Base-by-base conservation (phyloP, 2,329 filamentous ascomycete genomes). In the Ascochyta viciae-villosae region DNA sequence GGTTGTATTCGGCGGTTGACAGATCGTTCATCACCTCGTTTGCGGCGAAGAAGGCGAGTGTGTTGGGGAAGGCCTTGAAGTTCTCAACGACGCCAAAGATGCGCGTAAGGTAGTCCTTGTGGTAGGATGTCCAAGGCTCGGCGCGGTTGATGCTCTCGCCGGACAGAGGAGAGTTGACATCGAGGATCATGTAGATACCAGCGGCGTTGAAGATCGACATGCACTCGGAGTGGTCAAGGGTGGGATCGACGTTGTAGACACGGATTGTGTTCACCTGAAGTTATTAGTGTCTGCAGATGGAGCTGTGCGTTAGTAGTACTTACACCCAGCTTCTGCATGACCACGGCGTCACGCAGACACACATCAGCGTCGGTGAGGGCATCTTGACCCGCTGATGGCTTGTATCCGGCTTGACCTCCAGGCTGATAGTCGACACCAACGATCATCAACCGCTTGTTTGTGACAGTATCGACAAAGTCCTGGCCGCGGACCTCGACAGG, bases 1-100 rank as follows among this genome's bases (percentile, higher is more conserved):
- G 86, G 47, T 83, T 84, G 46, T 76, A 68, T 60, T 82, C 70
- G 27, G 78, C 77, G 43, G 81, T 85, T 10, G 58, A 52, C 33
- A 85, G 70, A 67, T 88, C 82, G 65, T 88, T 87, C 77, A 89
- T 88, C 45, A 89, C 83, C 73, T 89, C 87, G 68, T 90, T 89
- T 33, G 85, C 87, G 26, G 84, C 80, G 71, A 90, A 88, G 79
- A 89, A 89, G 35, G 82, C 87, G 24, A 89, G 78, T 2, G 83
- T 82, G 74, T 89, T 89, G 53, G 85, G 84, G 74, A 85, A 89
- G 64, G 79, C 74, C 72, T 87, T 88, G 80, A 89, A 89, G 6
- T 83, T 84, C 72, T 89, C 86, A 34, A 89, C 83, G 34, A 89
- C 80, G 56, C 81, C 79, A 67, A 88, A 89, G 61, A 86, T 81